Evolutionary conservation across 768 basidiomycete genomes (phyloP), one percentile per base, ranked within the genome.

Genomic region (Tricholoma furcatifolium): DNA sequence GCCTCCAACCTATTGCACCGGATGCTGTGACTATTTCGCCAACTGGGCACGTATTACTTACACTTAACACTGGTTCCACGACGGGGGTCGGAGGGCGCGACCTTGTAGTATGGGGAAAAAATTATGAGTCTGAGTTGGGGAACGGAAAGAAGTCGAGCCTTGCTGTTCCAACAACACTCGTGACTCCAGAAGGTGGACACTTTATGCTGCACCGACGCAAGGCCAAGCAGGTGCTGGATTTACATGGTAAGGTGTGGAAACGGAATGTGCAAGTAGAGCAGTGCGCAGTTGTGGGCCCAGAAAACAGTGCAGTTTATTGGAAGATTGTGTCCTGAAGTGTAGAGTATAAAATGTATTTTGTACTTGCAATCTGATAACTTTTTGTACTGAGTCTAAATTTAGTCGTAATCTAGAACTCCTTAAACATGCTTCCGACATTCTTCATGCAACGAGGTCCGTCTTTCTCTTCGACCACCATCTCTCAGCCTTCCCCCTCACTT

Each of bases 21-120:
- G 72, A 82, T 38, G 71, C 74, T 17, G 72, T 94, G 31, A 82
- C 82, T 1, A 77, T 93, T 40, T 87, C 88, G 12, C 80, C 84
- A 0, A 85, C 81, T 1, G 87, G 91, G 0, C 93, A 95, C 67
- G 80, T 89, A 45, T 73, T 93, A 23, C 74, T 87, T 40, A 81
- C 88, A 8, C 71, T 96, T 41, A 83, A 91, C 55, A 88, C 89
- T 7, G 61, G 68, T 4, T 72, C 73, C 14, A 77, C 61, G 15
- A 66, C 79, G 3, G 72, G 74, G 10, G 78, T 79, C 36, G 78
- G 75, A 12, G 84, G 86, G 2, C 77, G 81, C 46, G 91, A 92
- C 66, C 69, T 92, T 34, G 66, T 86, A 40, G 78, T 74, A 0
- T 92, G 87, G 88, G 91, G 91, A 2, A 76, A 77, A 52, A 91